Base-by-base conservation (phyloP, 2,329 filamentous ascomycete species). In the Colletotrichum kahawae region DNA sequence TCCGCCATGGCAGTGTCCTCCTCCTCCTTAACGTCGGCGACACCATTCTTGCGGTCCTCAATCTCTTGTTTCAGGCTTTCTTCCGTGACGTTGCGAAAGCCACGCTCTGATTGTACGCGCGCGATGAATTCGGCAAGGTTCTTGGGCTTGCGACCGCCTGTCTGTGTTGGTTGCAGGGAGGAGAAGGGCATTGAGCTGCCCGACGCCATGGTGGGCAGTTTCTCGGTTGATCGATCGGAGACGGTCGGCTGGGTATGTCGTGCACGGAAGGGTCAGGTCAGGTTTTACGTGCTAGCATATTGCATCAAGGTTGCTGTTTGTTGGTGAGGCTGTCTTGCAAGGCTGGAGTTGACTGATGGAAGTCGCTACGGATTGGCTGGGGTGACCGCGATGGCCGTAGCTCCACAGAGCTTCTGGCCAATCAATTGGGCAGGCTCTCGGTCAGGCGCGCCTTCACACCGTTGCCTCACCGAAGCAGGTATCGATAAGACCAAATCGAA, bases 81-180 rank as follows among this genome's bases (percentile, higher is more conserved):
- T 83, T 98, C 94, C 65, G 92, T 95, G 77, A 98, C 88, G 79
- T 93, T 89, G 74, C 95, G 93, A 82, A 98, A 97, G 29, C 95
- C 94, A 75, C 94, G 93, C 80, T 97, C 93, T 57, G 87, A 84
- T 78, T 95, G 94, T 80, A 98, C 93, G 78, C 96, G 95, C 73
- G 90, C 87, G 78, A 98, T 95, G 78, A 96, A 93, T 62, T 93
- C 90, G 71, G 90, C 88, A n/a, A 98, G 88, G 62, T 88, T 90
- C 81, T 90, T 91, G 36, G 90, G 88, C 80, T 87, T 88, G 80
- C 86, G 90, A 85, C 87, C 89, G 80, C 85, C 88, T 77, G 88
- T 86, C 18, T 93, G 91, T 87, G 89, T 91, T 56, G 93, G 91
- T 72, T 91, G 90, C 74, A 96, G 85, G 12, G 92, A 90, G 67